Evolutionary conservation across 2,329 filamentous ascomycete species (phyloP), one percentile per base, ranked within the genome.

Genomic region (Trichophyton mentagrophytes): DNA sequence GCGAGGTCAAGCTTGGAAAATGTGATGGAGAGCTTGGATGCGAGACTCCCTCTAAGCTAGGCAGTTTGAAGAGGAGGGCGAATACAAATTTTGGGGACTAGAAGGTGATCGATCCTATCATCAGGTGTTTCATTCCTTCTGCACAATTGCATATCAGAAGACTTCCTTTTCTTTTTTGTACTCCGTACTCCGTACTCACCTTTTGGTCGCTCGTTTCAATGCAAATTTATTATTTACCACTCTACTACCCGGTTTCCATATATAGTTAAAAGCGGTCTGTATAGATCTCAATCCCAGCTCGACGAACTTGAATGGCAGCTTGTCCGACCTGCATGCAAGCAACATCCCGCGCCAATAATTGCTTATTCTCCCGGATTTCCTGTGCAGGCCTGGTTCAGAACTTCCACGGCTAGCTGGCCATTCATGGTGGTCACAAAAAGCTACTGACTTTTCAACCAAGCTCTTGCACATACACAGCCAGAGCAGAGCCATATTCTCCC

Each of bases 1-100:
- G 65, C 13, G 59, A 61, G 1, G 61, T 64, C 17, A 61, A 38
- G 42, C n/a, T 64, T 42, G 65, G 62, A 40, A 40, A 57, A 30
- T 64, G 61, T 44, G 64, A 63, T 61, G 58, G 25, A 22, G 64
- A 61, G 44, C 40, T 25, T 11, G 49, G 49, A 11, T 53, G 49
- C n/a, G 49, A 53, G 49, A n/a, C 49, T 8, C 22, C 22, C 49
- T 30, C 22, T 0, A 53, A 22, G 27, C 11, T 53, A 2, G 49
- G 49, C 8, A 53, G 49, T 17, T 9, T 53, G 22, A 53, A 53
- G 49, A 20, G 49, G n/a, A 30, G 22, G 49, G 27, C 27, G 25
- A 47, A 47, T 8, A 38, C 33, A 13, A 38, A 38, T 13, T 38
- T 38, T 13, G 17, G 17, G 17, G 44, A 47, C 17, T 47, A 22